Conservation (phyloP, 2,329 filamentous ascomycete species). For the Fusarium irregulare region DNA sequence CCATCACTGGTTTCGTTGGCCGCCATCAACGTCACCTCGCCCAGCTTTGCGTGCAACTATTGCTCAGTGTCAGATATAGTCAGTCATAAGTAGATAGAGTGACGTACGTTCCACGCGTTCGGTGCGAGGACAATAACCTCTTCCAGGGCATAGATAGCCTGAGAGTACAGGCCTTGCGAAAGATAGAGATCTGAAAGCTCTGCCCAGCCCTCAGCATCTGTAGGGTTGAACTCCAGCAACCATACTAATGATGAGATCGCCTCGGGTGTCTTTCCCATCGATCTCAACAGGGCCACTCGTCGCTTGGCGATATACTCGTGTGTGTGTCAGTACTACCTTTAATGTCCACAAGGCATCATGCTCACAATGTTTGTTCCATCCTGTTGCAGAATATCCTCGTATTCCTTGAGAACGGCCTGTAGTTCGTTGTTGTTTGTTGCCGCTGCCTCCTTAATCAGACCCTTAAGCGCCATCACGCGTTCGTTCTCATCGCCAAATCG, state of each 20-base stretch:
- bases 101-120: conserved; percentile 92
- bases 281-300: conserved; percentile 80
- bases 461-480: conserved; percentile 83
- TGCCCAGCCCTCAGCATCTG: conserved; percentile 92
- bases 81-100: not conserved
- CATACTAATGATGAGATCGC: conserved; percentile 79
- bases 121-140: conserved; percentile 88
- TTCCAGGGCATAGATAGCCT: conserved; percentile 89
- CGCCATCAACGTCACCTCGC: conserved; percentile 83
- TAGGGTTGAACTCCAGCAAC: conserved; percentile 85
- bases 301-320: conserved; percentile 85
- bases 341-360: not conserved
- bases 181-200: conserved; percentile 91
- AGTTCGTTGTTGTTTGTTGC: conserved; percentile 75
- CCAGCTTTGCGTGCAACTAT: conserved; percentile 88
- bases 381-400: conserved; percentile 78
- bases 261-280: conserved; percentile 75
- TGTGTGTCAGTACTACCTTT: conserved; percentile 36
- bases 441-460: conserved; percentile 85
- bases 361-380: conserved; percentile 84
- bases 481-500: conserved; percentile 90
- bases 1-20: conserved; percentile 58
- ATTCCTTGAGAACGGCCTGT: conserved; percentile 77
- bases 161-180: conserved; percentile 79
- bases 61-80: conserved; percentile 35